Base-by-base conservation (phyloP, 345 rosid genomes). In the Lenwebbia sp. region DNA sequence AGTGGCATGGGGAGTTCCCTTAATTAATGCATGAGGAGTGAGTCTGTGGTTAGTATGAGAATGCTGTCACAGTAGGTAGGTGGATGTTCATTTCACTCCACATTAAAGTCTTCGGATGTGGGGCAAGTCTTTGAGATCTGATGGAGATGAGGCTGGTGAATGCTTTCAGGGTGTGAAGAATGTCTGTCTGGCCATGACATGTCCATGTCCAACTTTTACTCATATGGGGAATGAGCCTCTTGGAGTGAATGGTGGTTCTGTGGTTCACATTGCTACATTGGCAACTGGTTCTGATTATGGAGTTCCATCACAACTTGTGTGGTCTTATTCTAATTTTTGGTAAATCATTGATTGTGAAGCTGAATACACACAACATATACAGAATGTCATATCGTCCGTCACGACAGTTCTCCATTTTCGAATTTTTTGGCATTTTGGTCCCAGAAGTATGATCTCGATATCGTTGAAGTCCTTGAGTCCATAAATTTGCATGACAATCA, bases 1-100 rank as follows among this genome's bases (percentile, higher is more conserved):
- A 85, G 58, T 82, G 84, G 13, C 49, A 74, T 62, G 86, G 75
- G 89, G 91, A 83, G 87, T 19, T n/a, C 57, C 84, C 84, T 40
- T 25, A 88, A 85, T 90, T 85, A 92, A 92, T 91, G 90, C 86
- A 92, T 65, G 62, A 93, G 87, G 87, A 88, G 89, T 33, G 41
- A 94, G 95, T 89, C 13, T 94, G 94, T 92, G 96, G 95, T 85
- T 88, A n/a, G 87, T 13, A 88, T n/a, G 57, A 49, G 82, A 49
- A 83, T 23, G 55, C 81, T 12, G 70, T 60, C 13, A 60, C 41
- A 47, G 52, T 3, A 56, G 51, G 54, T 40, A 62, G 54, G 86
- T 56, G 54, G 10, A 83, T 54, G 85, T 57, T 41, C 40, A 25
- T 41, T n/a, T 22, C 41, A 7, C 23, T 11, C 76, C 86, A 1